Conservation (phyloP, 2,329 filamentous ascomycete species). For the Knufia petricola region DNA sequence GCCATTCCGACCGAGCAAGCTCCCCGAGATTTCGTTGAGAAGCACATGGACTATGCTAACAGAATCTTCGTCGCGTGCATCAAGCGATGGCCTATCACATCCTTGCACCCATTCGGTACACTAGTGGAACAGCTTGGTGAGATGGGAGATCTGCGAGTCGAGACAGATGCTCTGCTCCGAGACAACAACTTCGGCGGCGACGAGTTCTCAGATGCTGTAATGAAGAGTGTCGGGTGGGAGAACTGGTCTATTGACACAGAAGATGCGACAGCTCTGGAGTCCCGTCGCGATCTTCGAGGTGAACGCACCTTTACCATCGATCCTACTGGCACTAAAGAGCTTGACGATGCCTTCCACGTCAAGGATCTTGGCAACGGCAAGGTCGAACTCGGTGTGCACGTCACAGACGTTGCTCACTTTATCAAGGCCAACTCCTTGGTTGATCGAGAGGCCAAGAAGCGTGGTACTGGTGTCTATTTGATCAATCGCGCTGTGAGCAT, state of each 20-base stretch:
- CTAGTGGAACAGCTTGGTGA: constrained; percentile 92
- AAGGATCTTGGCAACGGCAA: constrained; percentile 74
- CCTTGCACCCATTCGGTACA: constrained; percentile 96
- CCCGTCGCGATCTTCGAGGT: constrained; percentile 79
- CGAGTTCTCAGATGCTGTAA: constrained; percentile 92
- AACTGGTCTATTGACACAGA: constrained; percentile 85
- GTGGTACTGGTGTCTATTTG: constrained; percentile 88
- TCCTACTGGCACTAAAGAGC: constrained; percentile 73
- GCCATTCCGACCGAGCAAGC: constrained; percentile 97
- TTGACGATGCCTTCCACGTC: constrained; percentile 88
- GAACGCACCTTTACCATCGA: constrained; percentile 90
- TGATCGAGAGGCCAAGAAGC: constrained; percentile 95
- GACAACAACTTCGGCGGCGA: constrained; percentile 99
- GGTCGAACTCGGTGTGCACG: constrained; percentile 89
- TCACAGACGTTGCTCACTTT: constrained; percentile 91
- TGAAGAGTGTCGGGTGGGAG: constrained; percentile 83
- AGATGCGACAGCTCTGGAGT: constrained; percentile 60
- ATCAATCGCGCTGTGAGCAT: constrained; percentile 82
- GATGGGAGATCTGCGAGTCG: constrained; percentile 95
- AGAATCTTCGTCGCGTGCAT: constrained; percentile 98
- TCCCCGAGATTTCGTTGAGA: constrained; percentile 94
- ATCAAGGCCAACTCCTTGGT: constrained; percentile 93
- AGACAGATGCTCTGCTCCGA: constrained; percentile 89
- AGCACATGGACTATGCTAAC: constrained; percentile 94
- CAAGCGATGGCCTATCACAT: constrained; percentile 98